phyloP scores from a whole-genome alignment of 805 yeast species.

The Danielia reshetovae region DNA sequence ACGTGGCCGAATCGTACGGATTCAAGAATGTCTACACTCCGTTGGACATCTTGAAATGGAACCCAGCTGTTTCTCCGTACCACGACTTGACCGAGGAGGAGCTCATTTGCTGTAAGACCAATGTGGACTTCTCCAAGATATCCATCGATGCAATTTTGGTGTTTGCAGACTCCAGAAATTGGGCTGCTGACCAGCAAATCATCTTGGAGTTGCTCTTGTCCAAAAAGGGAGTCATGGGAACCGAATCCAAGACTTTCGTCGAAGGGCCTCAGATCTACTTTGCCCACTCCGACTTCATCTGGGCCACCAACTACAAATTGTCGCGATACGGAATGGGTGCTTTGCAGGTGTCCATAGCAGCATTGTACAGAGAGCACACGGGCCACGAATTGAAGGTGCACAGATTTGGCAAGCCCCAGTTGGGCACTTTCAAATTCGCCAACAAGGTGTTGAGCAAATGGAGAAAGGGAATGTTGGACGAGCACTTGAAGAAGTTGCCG shows the following conservation, averaged over 20 bases:
- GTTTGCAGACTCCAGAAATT: slow-evolving; percentile 87
- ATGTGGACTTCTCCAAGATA: slow-evolving; percentile 62
- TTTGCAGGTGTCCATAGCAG: slow-evolving; percentile 81
- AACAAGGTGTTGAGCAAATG: slow-evolving; percentile 70
- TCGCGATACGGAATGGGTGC: slow-evolving; percentile 95
- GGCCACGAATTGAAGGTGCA: slow-evolving; percentile 77
- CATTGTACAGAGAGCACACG: slow-evolving; percentile 78
- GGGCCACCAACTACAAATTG: slow-evolving; percentile 85
- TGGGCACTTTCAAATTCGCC: slow-evolving; percentile 82
- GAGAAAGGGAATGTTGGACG: slow-evolving; percentile 75
- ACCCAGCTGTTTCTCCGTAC: slow-evolving; percentile 82
- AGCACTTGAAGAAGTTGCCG: slow-evolving; percentile 57
- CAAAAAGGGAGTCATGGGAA: slow-evolving; percentile 80
- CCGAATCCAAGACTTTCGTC: slow-evolving; percentile 61
- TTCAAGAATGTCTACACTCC: slow-evolving; percentile 81
- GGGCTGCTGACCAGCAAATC: slow-evolving; percentile 93
- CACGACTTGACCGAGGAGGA: slow-evolving; percentile 76
- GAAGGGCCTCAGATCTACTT: slow-evolving; percentile 82
- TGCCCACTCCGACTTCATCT: slow-evolving; percentile 88
- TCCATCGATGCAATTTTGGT: slow-evolving; percentile 79
- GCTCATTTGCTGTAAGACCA: slow-evolving; percentile 41
- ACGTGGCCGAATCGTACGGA: slow-evolving; percentile 81
- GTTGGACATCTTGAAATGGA: slow-evolving; percentile 78
- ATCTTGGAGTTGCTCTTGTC: slow-evolving; percentile 76
- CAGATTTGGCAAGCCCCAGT: slow-evolving; percentile 86